Evolutionary conservation across 202 grass and related monocot genomes (phyloP), one percentile per base, ranked within the genome.

Genomic region (Panicum hallii): DNA sequence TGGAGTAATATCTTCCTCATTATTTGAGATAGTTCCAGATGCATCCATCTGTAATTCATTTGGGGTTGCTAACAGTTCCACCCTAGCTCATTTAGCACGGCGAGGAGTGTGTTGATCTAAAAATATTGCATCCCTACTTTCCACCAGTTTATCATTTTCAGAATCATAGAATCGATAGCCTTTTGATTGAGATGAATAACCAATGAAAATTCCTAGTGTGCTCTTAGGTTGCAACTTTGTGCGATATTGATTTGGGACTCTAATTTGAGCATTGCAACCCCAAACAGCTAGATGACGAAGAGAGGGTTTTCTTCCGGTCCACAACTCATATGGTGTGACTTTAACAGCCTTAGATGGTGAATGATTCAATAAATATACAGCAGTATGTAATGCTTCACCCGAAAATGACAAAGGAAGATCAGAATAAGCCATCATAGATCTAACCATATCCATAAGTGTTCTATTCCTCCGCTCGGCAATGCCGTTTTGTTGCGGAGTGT

Each of bases 181-280:
- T 13, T 70, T 70, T 23, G 42, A 70, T 70, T 70, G 9, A 6
- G n/a, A 26, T 46, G 67, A 70, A 22, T 70, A 70, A 7, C 67
- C 20, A 22, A 69, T 69, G 13, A 70, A 70, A 26, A 45, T 70
- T 46, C 67, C 20, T 69, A 42, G 20, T 70, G 42, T 70, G 42
- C 19, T 70, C 22, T 70, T 70, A 45, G 9, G 67, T 5, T 70
- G 41, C 20, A 70, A 70, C 42, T 70, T 46, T 22, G 41, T 70
- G 13, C 20, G 42, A 14, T 23, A 3, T n/a, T n/a, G 42, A 46
- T 70, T 70, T 46, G 19, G 41, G 9, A 46, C 67, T 47, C 43
- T 46, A 70, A 70, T 48, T 0, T 70, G 43, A 47, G 67, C 30
- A 47, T 28, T 70, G 14, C 43, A 70, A 47, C 67, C 42, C 67